These are phyloP conservation scores for Platanthera guangdongensis DNA, from an alignment of 106 monocot genomes.

Conservation along the genomic window DNA sequence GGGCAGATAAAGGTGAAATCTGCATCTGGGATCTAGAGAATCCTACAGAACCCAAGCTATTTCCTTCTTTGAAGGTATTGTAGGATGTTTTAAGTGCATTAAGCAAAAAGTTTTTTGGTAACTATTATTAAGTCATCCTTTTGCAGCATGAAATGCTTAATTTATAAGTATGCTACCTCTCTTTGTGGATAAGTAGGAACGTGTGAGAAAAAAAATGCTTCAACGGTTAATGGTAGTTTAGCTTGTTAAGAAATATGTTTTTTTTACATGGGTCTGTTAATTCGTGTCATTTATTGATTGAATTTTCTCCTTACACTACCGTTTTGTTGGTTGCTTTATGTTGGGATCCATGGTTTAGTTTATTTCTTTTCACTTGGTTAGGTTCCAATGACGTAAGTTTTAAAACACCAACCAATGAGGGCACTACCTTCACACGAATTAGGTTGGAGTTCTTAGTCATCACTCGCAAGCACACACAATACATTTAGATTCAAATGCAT, in stretches of 20 bases:
- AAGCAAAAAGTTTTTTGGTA: not conserved
- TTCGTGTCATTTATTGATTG: not conserved
- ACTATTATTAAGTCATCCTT: not conserved
- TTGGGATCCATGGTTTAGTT: not conserved
- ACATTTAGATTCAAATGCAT: no score
- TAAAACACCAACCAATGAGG: no score
- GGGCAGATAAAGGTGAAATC: slow-evolving; percentile 91
- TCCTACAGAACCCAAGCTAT: slow-evolving; percentile 59
- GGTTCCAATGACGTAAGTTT: no score
- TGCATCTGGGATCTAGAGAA: slow-evolving; percentile 90
- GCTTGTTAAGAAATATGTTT: not conserved
- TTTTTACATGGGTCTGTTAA: not conserved
- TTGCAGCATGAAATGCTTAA: not conserved
- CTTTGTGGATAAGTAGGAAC: not conserved
- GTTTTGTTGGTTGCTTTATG: not conserved
- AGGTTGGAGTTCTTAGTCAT: no score
- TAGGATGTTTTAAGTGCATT: not conserved
- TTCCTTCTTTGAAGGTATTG: slow-evolving; percentile 71
- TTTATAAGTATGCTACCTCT: not conserved
- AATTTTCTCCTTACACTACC: not conserved
- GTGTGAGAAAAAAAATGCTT: not conserved
- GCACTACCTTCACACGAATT: no score
- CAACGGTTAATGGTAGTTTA: not conserved
- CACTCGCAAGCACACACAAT: no score
- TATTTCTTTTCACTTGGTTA: no score